Evolutionary conservation across 306 rosid species (phyloP).

Genomic region (Oemleria cerasiformis): DNA sequence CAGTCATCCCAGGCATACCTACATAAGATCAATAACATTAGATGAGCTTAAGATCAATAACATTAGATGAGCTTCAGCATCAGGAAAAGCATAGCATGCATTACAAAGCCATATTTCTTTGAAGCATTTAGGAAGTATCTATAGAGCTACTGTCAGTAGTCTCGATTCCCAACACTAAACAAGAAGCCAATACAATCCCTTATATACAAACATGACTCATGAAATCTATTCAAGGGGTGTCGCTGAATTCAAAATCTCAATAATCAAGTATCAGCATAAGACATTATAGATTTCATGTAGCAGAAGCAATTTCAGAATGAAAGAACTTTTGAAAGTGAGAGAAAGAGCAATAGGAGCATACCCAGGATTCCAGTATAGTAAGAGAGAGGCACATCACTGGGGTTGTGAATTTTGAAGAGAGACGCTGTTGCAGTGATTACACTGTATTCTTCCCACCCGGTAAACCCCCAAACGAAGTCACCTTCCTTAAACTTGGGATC

Average conservation of each 20-base stretch:
- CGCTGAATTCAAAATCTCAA: too few relatives aligned
- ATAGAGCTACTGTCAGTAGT: too few relatives aligned
- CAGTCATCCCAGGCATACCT: slow-evolving; percentile 59
- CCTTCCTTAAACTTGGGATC: slow-evolving; percentile 44
- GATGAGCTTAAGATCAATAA: too few relatives aligned
- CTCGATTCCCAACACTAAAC: not conserved
- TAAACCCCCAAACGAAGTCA: slow-evolving; percentile 44
- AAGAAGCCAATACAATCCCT: too few relatives aligned
- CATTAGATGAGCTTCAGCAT: too few relatives aligned
- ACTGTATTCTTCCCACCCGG: slow-evolving; percentile 58
- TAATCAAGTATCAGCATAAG: too few relatives aligned
- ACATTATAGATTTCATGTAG: too few relatives aligned
- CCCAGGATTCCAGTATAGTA: slow-evolving; percentile 37
- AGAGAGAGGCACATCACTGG: slow-evolving; percentile 45
- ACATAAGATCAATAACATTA: not conserved
- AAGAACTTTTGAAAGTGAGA: too few relatives aligned
- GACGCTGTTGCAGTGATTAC: slow-evolving; percentile 25
- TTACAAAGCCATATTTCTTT: not conserved
- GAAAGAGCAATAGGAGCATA: not conserved
- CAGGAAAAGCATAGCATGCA: too few relatives aligned
- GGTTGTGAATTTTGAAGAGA: slow-evolving; percentile 36
- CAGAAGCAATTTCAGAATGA: not conserved
- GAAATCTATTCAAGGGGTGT: too few relatives aligned
- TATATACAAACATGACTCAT: too few relatives aligned
- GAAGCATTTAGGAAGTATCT: too few relatives aligned